Evolutionary conservation across 2,329 filamentous ascomycete genomes (phyloP).

Genomic region (Ophiocordyceps polyrhachis-furcata): DNA sequence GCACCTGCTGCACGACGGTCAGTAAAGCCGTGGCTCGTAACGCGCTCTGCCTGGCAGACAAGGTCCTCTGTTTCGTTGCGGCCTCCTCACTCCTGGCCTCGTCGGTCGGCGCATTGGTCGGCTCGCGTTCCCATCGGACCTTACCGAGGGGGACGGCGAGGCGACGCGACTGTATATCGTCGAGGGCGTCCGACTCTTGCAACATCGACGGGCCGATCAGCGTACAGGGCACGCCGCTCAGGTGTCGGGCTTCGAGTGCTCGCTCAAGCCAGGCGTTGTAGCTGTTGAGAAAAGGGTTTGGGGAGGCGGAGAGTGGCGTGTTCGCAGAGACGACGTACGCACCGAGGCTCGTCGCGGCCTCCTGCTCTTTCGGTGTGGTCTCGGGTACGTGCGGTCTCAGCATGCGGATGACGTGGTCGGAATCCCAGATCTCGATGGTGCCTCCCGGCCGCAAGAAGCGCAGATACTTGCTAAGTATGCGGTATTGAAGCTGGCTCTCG

Average conservation of each 20-base stretch:
- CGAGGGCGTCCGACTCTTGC: slow-evolving; percentile 58
- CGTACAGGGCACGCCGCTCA: slow-evolving; percentile 62
- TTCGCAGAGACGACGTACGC: slow-evolving; percentile 71
- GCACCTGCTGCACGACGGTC: slow-evolving; percentile 67
- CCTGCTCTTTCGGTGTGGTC: slow-evolving; percentile 26
- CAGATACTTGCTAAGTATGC: slow-evolving; percentile 50
- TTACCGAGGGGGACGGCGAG: slow-evolving; percentile 77
- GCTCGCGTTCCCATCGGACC: slow-evolving; percentile 71
- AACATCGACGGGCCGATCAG: slow-evolving; percentile 57
- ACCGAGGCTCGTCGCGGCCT: slow-evolving; percentile 49
- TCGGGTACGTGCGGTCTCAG: slow-evolving; percentile 57
- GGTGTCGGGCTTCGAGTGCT: slow-evolving; percentile 50
- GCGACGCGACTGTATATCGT: slow-evolving; percentile 52
- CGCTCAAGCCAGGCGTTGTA: slow-evolving; percentile 70
- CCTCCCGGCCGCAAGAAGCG: slow-evolving; percentile 64
- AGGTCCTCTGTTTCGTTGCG: slow-evolving; percentile 22
- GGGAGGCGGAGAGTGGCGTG: slow-evolving; percentile 61
- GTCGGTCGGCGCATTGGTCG: slow-evolving; percentile 40
- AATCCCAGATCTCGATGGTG: slow-evolving; percentile 74
- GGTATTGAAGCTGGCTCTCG: slow-evolving; percentile 32
- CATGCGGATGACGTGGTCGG: slow-evolving; percentile 68
- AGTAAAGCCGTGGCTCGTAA: slow-evolving; percentile 63
- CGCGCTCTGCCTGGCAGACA: slow-evolving; percentile 52
- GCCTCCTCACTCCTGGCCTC: slow-evolving; percentile 30
- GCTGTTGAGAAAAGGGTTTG: slow-evolving; percentile 66